Evolutionary conservation across 78 protist species (phyloP).

Genomic region (Dictyostelium firmibasis): DNA sequence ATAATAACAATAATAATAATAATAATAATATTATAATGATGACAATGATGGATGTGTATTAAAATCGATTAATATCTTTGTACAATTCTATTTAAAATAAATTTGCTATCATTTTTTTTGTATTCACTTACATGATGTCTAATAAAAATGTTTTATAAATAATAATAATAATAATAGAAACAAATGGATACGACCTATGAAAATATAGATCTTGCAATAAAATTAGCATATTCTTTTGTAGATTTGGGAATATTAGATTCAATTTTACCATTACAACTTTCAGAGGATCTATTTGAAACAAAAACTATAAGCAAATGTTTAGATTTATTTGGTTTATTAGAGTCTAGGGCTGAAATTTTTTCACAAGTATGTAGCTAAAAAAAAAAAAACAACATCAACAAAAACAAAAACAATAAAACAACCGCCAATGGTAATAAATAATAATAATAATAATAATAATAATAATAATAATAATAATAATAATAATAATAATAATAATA

Average conservation of each 20-base stretch:
- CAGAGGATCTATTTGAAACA: constrained; percentile 59
- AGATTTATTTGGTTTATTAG: constrained; percentile 39
- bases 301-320: constrained; percentile 28
- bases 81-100: no score
- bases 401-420: background rate
- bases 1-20: no score
- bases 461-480: background rate
- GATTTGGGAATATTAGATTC: constrained; percentile 17
- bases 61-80: background rate
- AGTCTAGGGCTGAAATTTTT: constrained; percentile 36
- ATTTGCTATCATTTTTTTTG: no score
- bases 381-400: background rate
- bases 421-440: background rate
- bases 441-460: background rate
- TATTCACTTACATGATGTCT: background rate
- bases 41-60: no score
- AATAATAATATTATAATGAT: no score
- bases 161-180: background rate
- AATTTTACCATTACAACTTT: background rate
- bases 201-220: constrained; percentile 5
- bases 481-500: constrained; percentile 4
- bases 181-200: background rate
- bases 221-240: background rate
- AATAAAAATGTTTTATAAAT: background rate
- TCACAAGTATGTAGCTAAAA: constrained; percentile 38